A percentile compares a stretch with the other conserved stretches of the same genome.
phyloP scores from a whole-genome alignment of 176 grass and related monocot genomes.

The Olyra latifolia region DNA sequence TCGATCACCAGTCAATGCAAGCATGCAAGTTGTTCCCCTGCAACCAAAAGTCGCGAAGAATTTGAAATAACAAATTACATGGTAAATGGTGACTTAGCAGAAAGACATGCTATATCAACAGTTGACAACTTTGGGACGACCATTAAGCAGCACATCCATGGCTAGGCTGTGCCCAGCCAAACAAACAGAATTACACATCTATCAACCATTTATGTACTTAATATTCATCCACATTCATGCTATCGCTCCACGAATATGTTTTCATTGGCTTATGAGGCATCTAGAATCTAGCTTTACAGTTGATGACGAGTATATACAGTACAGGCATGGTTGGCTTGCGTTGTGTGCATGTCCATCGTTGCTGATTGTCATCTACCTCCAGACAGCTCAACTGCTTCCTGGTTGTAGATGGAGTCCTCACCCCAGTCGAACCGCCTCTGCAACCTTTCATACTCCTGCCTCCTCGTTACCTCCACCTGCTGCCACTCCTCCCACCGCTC shows the following conservation, averaged over 20 bases:
- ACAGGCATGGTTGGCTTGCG: background rate
- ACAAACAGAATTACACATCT: background rate
- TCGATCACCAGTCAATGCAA: too few species aligned
- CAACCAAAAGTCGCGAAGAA: too few species aligned
- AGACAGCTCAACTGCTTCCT: conserved; percentile 70
- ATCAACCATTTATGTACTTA: background rate
- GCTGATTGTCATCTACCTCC: conserved; percentile 45
- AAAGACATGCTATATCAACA: background rate
- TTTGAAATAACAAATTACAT: too few species aligned
- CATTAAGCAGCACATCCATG: background rate
- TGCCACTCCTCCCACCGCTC: conserved; percentile 94
- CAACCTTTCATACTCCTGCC: conserved; percentile 64
- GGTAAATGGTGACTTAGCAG: too few species aligned
- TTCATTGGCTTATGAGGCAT: background rate
- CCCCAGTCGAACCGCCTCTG: conserved; percentile 61
- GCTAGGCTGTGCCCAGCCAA: background rate
- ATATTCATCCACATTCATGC: background rate
- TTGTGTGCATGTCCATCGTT: background rate
- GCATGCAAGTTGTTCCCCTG: too few species aligned
- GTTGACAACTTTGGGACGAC: background rate
- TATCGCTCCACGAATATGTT: background rate
- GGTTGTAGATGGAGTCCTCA: conserved; percentile 61
- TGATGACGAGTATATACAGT: background rate
- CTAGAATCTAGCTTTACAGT: conserved; percentile 2
- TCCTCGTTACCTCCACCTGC: conserved; percentile 70